Evolutionary conservation across 2,329 filamentous ascomycete genomes (phyloP), one percentile per base, ranked within the genome.

Genomic region (Leptographium lundbergii): DNA sequence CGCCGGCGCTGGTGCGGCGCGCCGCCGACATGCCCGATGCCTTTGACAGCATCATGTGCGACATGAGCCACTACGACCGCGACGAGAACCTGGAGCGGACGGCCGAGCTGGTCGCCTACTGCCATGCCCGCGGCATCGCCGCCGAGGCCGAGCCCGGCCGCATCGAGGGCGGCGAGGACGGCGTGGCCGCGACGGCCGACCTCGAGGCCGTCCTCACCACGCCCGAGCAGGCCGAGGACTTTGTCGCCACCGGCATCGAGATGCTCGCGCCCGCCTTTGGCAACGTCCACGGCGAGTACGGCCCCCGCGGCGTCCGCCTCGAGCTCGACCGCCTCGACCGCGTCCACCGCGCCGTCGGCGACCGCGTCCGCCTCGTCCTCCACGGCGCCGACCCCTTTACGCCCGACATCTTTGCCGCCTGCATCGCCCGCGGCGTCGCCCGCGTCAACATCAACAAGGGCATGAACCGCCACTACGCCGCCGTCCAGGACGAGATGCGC

Each of bases 211-310:
- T 71, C 69, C 61, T 89, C 63, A 90, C 86, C 0, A 88, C 84
- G 0, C 78, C 81, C 0, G 84, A 87, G 62, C 81, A 90, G 70
- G 85, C 84, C 9, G 77, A 83, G 62, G 82, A 88, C 65, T 90
- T 91, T 65, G 78, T 88, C 4, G 78, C 75, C 2, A 87, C 85
- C 13, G 87, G 86, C 0, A 87, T 90, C 66, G 84, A 90, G 66
- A 86, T 85, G 73, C 73, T 91, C 17, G 87, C 87, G 3, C 87
- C 87, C 0, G 85, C 85, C 0, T 88, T 90, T 71, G 87, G 87
- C 4, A 90, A 89, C 66, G 83, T 90, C 52, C 87, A 90, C 70
- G 87, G 87, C 6, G 81, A 84, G 65, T 89, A 90, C 70, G 86
- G 86, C 0, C 78, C 81, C 0, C 72, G 80, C 19, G 86, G 86